Evolutionary conservation across 2,329 filamentous ascomycete species (phyloP).

Genomic region (Ophiostoma tasmaniense): DNA sequence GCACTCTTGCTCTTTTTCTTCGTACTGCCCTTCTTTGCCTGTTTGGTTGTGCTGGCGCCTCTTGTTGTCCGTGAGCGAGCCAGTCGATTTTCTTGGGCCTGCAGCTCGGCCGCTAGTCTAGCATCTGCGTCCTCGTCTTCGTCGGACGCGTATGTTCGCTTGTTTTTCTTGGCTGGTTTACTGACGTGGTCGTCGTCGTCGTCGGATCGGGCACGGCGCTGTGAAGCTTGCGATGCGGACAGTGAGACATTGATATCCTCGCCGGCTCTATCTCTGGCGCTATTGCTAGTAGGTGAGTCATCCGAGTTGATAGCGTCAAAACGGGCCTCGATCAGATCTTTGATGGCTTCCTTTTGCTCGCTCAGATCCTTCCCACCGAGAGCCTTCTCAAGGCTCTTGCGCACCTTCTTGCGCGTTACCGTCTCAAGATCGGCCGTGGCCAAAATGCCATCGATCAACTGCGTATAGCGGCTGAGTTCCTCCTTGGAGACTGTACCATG

Average conservation of each 20-base stretch:
- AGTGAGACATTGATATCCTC: constrained; percentile 17
- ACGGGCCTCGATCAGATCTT: constrained; percentile 61
- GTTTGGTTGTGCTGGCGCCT: constrained; percentile 52
- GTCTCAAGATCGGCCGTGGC: constrained; percentile 50
- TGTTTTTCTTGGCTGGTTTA: constrained; percentile 51
- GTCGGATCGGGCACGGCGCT: constrained; percentile 24
- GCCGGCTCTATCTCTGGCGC: constrained; percentile 15
- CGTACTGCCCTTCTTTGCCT: constrained; percentile 48
- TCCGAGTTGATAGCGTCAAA: constrained; percentile 57
- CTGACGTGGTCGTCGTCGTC: constrained; percentile 33
- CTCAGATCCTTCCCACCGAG: constrained; percentile 50
- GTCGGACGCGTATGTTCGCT: constrained; percentile 47
- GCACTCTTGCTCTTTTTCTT: constrained; percentile 22
- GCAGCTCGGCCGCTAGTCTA: constrained; percentile 74
- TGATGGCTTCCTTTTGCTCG: constrained; percentile 59
- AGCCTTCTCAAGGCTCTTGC: constrained; percentile 45
- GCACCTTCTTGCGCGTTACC: constrained; percentile 56
- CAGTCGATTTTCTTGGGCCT: constrained; percentile 80
- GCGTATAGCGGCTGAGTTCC: constrained; percentile 45
- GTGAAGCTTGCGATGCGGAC: constrained; percentile 21
- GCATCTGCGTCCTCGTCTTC: constrained; percentile 70
- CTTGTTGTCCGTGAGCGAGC: constrained; percentile 63
- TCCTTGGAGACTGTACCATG: constrained; percentile 37
- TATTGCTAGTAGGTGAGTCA: neutral
- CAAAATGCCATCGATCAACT: constrained; percentile 53